Evolutionary conservation across 2,329 filamentous ascomycete genomes (phyloP).

Genomic region (Stagonosporopsis tanaceti): DNA sequence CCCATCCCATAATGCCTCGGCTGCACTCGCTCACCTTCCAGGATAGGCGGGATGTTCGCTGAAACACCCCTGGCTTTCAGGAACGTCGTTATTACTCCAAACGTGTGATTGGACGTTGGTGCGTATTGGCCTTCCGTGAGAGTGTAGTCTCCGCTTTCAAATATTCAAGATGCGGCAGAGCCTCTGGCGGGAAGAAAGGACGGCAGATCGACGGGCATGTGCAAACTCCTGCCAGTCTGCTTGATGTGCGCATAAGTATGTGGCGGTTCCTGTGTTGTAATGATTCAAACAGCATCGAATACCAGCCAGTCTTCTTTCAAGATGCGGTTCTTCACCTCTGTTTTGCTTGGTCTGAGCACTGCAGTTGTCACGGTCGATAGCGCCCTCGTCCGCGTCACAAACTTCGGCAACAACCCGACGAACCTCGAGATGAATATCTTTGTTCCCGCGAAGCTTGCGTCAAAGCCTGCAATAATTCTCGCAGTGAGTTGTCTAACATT

Average conservation of each 20-base stretch:
- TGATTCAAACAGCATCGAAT: not conserved
- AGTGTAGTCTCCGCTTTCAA: not conserved
- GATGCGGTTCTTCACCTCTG: slow-evolving; percentile 18
- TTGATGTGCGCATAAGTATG: not conserved
- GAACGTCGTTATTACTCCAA: not conserved
- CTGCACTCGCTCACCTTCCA: not conserved
- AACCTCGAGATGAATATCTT: slow-evolving; percentile 63
- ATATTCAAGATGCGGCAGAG: not conserved
- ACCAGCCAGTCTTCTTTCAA: not conserved
- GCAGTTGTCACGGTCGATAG: slow-evolving; percentile 21
- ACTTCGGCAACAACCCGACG: slow-evolving; percentile 54
- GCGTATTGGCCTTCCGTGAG: not conserved
- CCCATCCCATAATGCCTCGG: slow-evolving; percentile 5
- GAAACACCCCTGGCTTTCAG: not conserved
- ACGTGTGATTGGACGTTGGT: not conserved
- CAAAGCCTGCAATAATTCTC: slow-evolving; percentile 62
- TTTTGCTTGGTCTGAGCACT: slow-evolving; percentile 6
- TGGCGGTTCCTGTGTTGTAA: not conserved
- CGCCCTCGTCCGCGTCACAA: slow-evolving; percentile 46
- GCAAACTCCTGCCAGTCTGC: not conserved
- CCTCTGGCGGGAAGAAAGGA: not conserved
- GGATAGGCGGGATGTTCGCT: not conserved
- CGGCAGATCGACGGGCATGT: slow-evolving; percentile 3
- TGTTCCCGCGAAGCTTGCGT: slow-evolving; percentile 53
- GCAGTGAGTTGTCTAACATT: slow-evolving; percentile 53